Percentiles rank a stretch among this genome's conserved stretches.
Evolutionary conservation across 1,139 yeast genomes (phyloP).

Genomic region (Zygoascus sp.): DNA sequence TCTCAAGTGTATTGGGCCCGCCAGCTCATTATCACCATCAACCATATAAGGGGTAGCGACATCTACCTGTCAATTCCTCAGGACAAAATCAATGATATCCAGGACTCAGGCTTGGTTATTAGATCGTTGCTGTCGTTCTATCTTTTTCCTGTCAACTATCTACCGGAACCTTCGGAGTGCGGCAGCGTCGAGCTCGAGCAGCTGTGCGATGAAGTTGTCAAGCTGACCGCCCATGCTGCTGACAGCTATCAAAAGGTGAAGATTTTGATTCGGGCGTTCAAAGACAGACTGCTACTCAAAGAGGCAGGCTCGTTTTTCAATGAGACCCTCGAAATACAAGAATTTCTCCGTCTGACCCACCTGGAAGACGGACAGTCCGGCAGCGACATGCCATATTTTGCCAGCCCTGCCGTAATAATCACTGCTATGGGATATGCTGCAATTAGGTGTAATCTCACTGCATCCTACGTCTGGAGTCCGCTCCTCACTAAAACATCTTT

Average conservation of each 20-base stretch:
- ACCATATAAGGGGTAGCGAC: conserved; percentile 12
- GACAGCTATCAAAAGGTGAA: neutral
- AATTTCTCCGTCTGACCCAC: conserved; percentile 1
- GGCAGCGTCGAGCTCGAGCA: neutral
- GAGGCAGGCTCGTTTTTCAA: neutral
- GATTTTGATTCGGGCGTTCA: neutral
- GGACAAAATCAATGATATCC: conserved; percentile 12
- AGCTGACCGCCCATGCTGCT: neutral
- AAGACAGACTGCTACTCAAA: neutral
- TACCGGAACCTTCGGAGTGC: conserved; percentile 4
- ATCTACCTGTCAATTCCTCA: conserved; percentile 15
- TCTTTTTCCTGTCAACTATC: neutral
- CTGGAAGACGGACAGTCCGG: neutral
- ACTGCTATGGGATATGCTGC: conserved; percentile 4
- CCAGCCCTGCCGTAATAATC: neutral
- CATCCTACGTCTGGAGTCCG: conserved; percentile 4
- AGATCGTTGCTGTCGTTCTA: conserved; percentile 9
- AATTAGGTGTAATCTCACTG: neutral
- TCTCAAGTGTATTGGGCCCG: conserved; percentile 10
- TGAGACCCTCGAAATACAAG: conserved; percentile 3
- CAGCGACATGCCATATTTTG: neutral
- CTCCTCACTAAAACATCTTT: conserved; percentile 1
- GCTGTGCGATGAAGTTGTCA: neutral
- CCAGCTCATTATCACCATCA: conserved; percentile 4
- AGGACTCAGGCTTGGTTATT: conserved; percentile 14